Evolutionary conservation across 352 stramenopile species (phyloP).

Genomic region (Globisporangium paddicum): DNA sequence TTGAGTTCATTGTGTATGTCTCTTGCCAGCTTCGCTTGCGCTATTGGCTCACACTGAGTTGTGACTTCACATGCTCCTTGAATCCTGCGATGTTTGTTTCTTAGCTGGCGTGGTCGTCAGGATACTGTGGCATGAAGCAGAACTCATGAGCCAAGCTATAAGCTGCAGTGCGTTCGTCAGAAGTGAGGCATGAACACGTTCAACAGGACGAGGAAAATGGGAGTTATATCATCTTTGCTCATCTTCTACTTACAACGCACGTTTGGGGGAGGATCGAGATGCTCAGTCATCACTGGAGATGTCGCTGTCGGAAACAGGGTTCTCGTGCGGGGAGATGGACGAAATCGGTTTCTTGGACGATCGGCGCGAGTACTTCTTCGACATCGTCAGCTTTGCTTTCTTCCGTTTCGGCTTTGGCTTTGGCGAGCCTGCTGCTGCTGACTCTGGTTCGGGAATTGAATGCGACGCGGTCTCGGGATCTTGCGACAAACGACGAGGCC

Average conservation of each 20-base stretch:
- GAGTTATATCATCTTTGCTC: neutral
- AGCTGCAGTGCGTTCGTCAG: neutral
- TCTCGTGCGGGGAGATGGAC: constrained; percentile 14
- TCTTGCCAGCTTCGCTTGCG: too few species aligned
- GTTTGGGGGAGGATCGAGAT: too few species aligned
- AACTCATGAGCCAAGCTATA: neutral
- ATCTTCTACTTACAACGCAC: neutral
- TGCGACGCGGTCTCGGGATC: neutral
- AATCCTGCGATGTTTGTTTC: too few species aligned
- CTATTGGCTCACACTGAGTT: too few species aligned
- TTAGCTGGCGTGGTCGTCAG: too few species aligned
- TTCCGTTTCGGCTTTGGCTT: constrained; percentile 5
- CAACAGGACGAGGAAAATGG: neutral
- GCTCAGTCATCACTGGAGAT: constrained; percentile 5
- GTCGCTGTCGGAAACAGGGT: constrained; percentile 12
- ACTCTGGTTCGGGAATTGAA: neutral
- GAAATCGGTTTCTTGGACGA: constrained; percentile 10
- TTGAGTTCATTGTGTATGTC: too few species aligned
- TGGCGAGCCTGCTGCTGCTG: neutral
- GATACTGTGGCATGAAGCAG: too few species aligned
- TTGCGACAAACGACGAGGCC: constrained; percentile 3
- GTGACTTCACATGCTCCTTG: too few species aligned
- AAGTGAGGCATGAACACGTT: neutral
- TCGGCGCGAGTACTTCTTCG: constrained; percentile 7
- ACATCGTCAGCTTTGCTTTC: constrained; percentile 9